Evolutionary conservation across 495 filamentous ascomycete species (phyloP), one percentile per base, ranked within the genome.

Genomic region (Tetracladium setigerum): DNA sequence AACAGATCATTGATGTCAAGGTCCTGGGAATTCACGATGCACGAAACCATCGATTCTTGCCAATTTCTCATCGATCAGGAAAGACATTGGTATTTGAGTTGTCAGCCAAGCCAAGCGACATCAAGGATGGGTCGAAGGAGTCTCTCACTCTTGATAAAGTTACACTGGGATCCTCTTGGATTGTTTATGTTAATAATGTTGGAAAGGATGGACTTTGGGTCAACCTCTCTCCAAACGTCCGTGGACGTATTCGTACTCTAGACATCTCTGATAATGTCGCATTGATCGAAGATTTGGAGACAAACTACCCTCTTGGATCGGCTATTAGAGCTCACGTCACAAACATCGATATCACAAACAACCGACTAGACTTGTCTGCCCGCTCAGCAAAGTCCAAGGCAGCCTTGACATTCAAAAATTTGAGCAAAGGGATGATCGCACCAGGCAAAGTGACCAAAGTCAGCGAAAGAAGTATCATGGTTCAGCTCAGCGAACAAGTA

Each of bases 131-230:
- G 15, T 19, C 53, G 4, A 64, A 73, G n/a, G 66, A 74, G 13
- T 62, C 79, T 3, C 66, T 95, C 18, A 81, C 80, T 30, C 65
- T 95, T 35, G 80, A 88, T n/a, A 79, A 87, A 51, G 67, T 97
- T 42, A 65, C 79, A 52, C 68, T 72, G 37, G 90, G 84, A 30
- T 81, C 82, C 10, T 76, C 66, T 0, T 82, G 80, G 67, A 66
- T 90, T 40, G 89, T 79, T 2, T 96, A 90, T 59, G 75, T 98
- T 60, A 98, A 97, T 67, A 95, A 95, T 53, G 65, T 90, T 44
- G 71, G 77, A 12, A 73, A 84, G 30, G 77, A 83, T 44, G 85
- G 77, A 52, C 68, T 92, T 16, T 97, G 90, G 91, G 81, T 91
- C 39, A 95, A 86, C 58, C 63, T 97, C 19, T 86, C 90, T 4